These are phyloP conservation scores for Tephrocybe sp. DNA, from an alignment of 768 basidiomycete genomes.

Conservation along the genomic window DNA sequence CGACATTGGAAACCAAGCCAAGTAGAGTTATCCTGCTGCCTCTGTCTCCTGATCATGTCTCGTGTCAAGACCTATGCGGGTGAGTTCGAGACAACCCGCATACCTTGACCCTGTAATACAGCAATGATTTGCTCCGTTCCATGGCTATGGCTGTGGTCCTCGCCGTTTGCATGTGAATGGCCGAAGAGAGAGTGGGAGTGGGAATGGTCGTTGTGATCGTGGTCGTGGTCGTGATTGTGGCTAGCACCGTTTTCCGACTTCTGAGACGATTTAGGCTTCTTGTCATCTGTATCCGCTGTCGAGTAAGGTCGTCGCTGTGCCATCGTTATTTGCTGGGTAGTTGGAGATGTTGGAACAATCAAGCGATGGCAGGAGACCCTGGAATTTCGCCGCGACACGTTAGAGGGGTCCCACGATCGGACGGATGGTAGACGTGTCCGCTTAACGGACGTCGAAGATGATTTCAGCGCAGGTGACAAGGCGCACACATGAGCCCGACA, in stretches of 20 bases:
- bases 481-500: conserved; percentile 10
- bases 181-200: conserved; percentile 60
- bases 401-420: conserved; percentile 14
- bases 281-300: conserved; percentile 18
- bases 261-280: background rate
- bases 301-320: conserved; percentile 25
- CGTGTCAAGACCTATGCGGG: background rate
- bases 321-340: conserved; percentile 14
- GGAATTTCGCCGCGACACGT: conserved; percentile 11
- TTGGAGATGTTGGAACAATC: conserved; percentile 5
- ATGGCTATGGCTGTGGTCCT: conserved; percentile 54
- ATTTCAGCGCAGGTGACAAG: conserved; percentile 6
- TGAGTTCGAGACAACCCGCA: conserved; percentile 20
- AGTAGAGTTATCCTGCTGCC: conserved; percentile 84
- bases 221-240: conserved; percentile 24
- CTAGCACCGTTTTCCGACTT: conserved; percentile 15
- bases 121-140: conserved; percentile 70
- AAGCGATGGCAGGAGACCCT: conserved; percentile 1
- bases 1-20: conserved; percentile 82
- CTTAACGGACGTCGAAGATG: conserved; percentile 4
- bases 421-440: conserved; percentile 14
- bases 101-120: conserved; percentile 66
- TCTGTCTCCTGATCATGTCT: conserved; percentile 60
- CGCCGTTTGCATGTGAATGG: conserved; percentile 65
- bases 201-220: conserved; percentile 48